These are phyloP conservation scores for Tricladium varicosporioides DNA, from an alignment of 2,329 filamentous ascomycete species.

Conservation along the genomic window DNA sequence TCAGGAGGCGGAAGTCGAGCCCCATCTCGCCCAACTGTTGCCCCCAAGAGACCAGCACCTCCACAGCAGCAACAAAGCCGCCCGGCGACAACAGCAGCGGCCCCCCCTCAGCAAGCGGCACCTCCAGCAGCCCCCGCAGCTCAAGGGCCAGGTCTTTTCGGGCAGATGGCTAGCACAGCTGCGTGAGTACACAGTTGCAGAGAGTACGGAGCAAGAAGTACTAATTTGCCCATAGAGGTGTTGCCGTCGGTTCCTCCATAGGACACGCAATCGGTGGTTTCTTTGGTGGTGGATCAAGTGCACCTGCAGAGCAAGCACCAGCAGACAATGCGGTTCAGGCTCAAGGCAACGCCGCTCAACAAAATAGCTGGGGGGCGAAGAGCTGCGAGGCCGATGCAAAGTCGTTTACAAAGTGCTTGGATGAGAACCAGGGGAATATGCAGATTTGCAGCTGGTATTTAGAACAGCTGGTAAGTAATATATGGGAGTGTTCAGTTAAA, in stretches of 20 bases:
- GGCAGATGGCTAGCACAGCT: slow-evolving; percentile 96
- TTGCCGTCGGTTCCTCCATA: slow-evolving; percentile 92
- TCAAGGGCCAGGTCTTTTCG: slow-evolving; percentile 77
- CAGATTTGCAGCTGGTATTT: slow-evolving; percentile 97
- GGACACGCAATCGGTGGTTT: slow-evolving; percentile 90
- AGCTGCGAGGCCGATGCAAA: slow-evolving; percentile 79
- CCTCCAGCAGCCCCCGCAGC: slow-evolving; percentile 40
- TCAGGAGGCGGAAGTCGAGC: slow-evolving; percentile 55
- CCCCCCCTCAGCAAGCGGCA: slow-evolving; percentile 52
- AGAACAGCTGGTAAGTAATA: slow-evolving; percentile 70
- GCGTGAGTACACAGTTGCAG: slow-evolving; percentile 62
- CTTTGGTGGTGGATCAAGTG: slow-evolving; percentile 71
- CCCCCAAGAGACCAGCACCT: slow-evolving; percentile 53
- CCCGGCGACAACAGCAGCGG: slow-evolving; percentile 63
- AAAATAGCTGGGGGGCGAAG: slow-evolving; percentile 55
- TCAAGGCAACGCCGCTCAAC: slow-evolving; percentile 48
- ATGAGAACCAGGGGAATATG: slow-evolving; percentile 91
- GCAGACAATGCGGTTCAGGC: slow-evolving; percentile 49
- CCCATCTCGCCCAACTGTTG: slow-evolving; percentile 63
- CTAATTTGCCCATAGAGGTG: slow-evolving; percentile 64
- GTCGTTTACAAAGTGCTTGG: slow-evolving; percentile 93
- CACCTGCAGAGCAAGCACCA: slow-evolving; percentile 50
- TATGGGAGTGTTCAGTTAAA: too few species aligned
- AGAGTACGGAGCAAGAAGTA: slow-evolving; percentile 2
- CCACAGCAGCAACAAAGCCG: slow-evolving; percentile 64